Base-by-base conservation (phyloP, 2,329 filamentous ascomycete species). In the Monosporascus sp. region DNA sequence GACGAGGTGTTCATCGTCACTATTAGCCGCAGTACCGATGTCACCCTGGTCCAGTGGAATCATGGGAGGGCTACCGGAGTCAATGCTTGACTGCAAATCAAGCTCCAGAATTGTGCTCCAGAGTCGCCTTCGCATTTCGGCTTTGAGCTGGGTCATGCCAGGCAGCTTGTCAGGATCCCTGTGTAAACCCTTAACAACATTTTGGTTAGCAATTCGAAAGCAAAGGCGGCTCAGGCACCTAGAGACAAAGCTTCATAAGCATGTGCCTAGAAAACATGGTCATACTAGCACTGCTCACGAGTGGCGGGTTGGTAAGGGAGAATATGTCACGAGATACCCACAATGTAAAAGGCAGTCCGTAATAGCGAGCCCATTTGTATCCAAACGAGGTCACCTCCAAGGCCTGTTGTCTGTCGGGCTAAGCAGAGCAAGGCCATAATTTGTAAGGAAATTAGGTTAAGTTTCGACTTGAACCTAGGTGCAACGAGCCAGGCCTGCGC, bases 41-140 rank as follows among this genome's bases (percentile, higher is more conserved):
- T 84, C 80, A 52, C 75, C 82, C 50, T 81, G 75, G 8, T 72
- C 61, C 0, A 63, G 49, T 0, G 73, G 70, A 7, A 82, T 66
- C 7, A 81, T 65, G 2, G 79, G 77, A 2, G 75, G 73, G 1
- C 77, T 75, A 0, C 80, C 80, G 0, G 76, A 72, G 52, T 79
- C 75, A 24, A 81, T 65, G 20, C 76, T 73, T 2, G 73, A 69
- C 59, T 81, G 77, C 14, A 83, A 52, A n/a, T 76, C 75, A 2
- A 83, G 63, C 60, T 84, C 80, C 5, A 83, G 52, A 11, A 82
- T 73, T 0, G 79, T 80, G 6, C 76, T 74, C 82, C 81, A 84
- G 1, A 84, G 60, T 3, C 81, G 71, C 4, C 81, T 70, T 2
- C 81, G 73, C 64, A 84, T 74, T 64, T 85, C 82, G 1, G 74